A percentile compares a stretch with the other conserved stretches of the same genome.
Conservation (phyloP, 2,329 filamentous ascomycete genomes). For the Amauroascus niger region DNA sequence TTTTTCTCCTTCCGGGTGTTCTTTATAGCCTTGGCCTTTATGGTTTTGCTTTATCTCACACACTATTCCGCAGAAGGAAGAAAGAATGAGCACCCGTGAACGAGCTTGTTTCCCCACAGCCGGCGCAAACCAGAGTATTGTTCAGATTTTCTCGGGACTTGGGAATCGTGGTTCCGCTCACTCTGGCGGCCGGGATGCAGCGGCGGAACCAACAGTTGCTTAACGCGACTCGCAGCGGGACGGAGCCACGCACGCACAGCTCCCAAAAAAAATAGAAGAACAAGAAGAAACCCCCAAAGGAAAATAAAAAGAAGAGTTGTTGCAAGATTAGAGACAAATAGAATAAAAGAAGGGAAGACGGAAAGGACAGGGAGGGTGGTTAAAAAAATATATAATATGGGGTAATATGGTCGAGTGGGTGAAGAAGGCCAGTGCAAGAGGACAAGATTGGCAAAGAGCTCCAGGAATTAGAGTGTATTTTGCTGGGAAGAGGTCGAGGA, state of each 20-base stretch:
- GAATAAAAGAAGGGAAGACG: background rate
- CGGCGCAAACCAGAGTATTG: background rate
- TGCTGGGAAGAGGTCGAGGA: constrained; percentile 1
- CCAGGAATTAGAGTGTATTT: constrained; percentile 2
- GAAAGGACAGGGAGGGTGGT: background rate
- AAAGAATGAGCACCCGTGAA: background rate
- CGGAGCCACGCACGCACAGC: background rate
- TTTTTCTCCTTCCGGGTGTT: background rate
- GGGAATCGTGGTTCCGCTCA: background rate
- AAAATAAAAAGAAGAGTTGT: constrained; percentile 1
- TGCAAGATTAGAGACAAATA: background rate
- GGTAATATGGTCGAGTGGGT: constrained; percentile 5
- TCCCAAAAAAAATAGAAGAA: background rate
- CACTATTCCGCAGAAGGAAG: background rate
- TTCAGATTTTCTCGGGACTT: background rate
- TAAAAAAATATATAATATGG: constrained; percentile 9
- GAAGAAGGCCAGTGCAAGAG: background rate
- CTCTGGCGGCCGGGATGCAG: background rate
- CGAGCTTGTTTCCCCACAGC: background rate
- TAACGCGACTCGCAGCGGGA: background rate
- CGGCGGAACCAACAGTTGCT: constrained; percentile 3
- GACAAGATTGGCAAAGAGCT: background rate
- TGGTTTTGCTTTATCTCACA: background rate
- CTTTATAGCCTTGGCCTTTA: background rate
- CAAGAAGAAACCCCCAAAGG: background rate